Evolutionary conservation across 1,284 basidiomycete species (phyloP), one percentile per base, ranked within the genome.

Genomic region (Sporisorium graminicola): DNA sequence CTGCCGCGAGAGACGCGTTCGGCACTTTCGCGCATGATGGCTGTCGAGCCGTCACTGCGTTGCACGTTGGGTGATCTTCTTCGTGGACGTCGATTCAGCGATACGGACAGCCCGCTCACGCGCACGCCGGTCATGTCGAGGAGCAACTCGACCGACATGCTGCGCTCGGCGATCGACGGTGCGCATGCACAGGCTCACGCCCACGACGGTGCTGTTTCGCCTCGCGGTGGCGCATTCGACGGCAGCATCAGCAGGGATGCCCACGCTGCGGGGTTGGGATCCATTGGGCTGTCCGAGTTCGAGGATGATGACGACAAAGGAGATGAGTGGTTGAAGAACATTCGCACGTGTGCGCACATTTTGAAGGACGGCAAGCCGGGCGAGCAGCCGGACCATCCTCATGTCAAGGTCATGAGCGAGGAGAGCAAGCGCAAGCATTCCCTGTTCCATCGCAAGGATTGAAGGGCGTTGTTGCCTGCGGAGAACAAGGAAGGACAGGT

Each of bases 21-120:
- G 16, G 94, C 93, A 12, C 89, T 99, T 60, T 92, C 94, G 69
- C 90, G 95, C 59, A 99, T 99, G 97, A 89, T 99, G 80, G 92
- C 91, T 70, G 90, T 98, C 60, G 95, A 98, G 85, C 94, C 95
- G 1, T 88, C 89, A 10, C 90, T 92, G 60, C 91, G 97, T 40
- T 97, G 94, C 86, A 98, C 97, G 27, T 90, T 99, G 59, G 92
- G 93, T n/a, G 94, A 98, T 83, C 87, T 99, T 51, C 88, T 98
- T 62, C 91, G 92, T 81, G 96, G 96, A 18, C 83, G 87, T 10
- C 54, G 78, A n/a, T 85, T 78, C 68, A 77, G 75, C 56, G 82
- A 80, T 37, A 61, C 55, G 4, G 83, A 82, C 44, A 74, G 75
- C 27, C 83, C 84, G 42, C 75, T 78, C 20, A 79, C 61, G 13